Evolutionary conservation across 2,329 filamentous ascomycete species (phyloP).

Genomic region (Aaosphaeria arxii): DNA sequence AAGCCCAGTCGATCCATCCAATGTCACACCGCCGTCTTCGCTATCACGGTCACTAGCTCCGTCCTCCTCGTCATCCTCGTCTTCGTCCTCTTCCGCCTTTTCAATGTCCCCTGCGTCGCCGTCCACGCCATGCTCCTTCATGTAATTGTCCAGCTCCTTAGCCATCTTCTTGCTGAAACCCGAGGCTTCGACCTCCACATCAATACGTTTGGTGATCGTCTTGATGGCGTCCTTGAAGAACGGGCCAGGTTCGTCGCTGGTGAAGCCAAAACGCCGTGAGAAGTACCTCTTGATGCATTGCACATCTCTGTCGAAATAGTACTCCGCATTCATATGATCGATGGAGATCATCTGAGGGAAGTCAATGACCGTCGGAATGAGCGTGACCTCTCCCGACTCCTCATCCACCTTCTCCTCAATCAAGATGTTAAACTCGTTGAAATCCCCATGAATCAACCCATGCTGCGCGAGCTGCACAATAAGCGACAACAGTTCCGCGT

Average conservation of each 20-base stretch:
- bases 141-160: slow-evolving; percentile 87
- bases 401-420: slow-evolving; percentile 66
- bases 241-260: slow-evolving; percentile 75
- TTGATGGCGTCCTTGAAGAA: slow-evolving; percentile 84
- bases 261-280: slow-evolving; percentile 82
- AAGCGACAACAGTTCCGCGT: slow-evolving; percentile 84
- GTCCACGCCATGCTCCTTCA: slow-evolving; percentile 67
- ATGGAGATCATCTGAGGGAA: slow-evolving; percentile 98
- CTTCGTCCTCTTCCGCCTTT: slow-evolving; percentile 14
- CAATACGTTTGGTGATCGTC: slow-evolving; percentile 67
- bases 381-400: slow-evolving; percentile 42
- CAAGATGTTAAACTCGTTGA: slow-evolving; percentile 98
- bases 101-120: slow-evolving; percentile 45
- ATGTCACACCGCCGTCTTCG: slow-evolving; percentile 3
- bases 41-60: slow-evolving; percentile 5
- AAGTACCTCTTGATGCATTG: slow-evolving; percentile 96
- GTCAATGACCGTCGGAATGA: slow-evolving; percentile 87
- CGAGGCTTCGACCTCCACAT: slow-evolving; percentile 85
- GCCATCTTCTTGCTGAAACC: slow-evolving; percentile 97
- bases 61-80: slow-evolving; percentile 14
- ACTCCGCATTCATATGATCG: slow-evolving; percentile 88
- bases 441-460: slow-evolving; percentile 94
- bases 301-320: slow-evolving; percentile 96
- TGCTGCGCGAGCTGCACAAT: slow-evolving; percentile 80
- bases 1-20: neutral